A percentile compares a stretch with the other conserved stretches of the same genome.
Conservation (phyloP, 768 basidiomycete genomes). For the Holtermanniella nyarrowii region DNA sequence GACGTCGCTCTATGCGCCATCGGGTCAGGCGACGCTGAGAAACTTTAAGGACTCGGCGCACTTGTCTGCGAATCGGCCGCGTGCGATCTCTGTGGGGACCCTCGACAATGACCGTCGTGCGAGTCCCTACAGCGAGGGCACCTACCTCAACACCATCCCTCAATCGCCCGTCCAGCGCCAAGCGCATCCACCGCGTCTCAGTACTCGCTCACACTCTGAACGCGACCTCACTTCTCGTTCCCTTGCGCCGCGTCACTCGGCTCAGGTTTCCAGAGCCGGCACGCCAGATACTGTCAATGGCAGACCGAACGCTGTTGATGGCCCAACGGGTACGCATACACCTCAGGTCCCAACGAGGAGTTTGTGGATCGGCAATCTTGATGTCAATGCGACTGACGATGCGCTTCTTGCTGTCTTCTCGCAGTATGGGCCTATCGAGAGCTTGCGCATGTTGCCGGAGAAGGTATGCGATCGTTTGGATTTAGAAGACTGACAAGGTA, state of each 20-base stretch:
- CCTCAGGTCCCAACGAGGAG: conserved; percentile 84
- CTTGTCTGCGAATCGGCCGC: conserved; percentile 19
- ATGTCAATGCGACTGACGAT: conserved; percentile 85
- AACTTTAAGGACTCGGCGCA: conserved; percentile 9
- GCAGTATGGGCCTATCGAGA: conserved; percentile 94
- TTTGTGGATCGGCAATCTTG: conserved; percentile 96
- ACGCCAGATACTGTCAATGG: conserved; percentile 27
- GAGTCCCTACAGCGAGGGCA: conserved; percentile 4
- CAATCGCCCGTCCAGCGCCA: conserved; percentile 25
- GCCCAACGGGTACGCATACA: conserved; percentile 35
- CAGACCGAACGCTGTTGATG: conserved; percentile 59
- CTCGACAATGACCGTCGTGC: conserved; percentile 23
- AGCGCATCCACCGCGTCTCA: conserved; percentile 14
- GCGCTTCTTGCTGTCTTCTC: conserved; percentile 93
- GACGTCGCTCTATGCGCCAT: neutral
- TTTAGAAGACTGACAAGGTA: conserved; percentile 33
- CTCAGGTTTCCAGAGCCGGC: conserved; percentile 28
- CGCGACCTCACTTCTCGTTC: conserved; percentile 9
- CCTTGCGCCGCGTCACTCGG: conserved; percentile 24
- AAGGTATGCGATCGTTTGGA: conserved; percentile 54
- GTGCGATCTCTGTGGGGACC: conserved; percentile 39
- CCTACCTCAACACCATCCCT: conserved; percentile 20
- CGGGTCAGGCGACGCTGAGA: neutral
- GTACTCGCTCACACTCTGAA: conserved; percentile 9
- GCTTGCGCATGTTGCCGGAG: conserved; percentile 84